These are phyloP conservation scores for Pichia sp. DNA, from an alignment of 1,139 yeast genomes.

Conservation along the genomic window DNA sequence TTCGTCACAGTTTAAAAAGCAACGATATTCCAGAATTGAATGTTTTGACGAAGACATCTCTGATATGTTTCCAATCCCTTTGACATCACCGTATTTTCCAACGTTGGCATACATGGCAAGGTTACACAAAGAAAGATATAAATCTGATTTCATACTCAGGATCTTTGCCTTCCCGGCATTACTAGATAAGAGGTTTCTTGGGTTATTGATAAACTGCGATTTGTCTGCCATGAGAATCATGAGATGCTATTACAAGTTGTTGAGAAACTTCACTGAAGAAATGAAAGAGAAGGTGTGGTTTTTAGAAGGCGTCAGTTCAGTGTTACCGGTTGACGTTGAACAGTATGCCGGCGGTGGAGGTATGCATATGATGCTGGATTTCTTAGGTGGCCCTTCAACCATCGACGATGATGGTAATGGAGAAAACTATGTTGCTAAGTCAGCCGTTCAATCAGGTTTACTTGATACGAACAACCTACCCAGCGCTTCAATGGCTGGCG, in stretches of 20 bases:
- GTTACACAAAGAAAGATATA: conserved; percentile 71
- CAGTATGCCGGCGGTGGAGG: conserved; percentile 84
- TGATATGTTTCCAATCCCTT: conserved; percentile 79
- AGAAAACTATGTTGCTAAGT: conserved; percentile 35
- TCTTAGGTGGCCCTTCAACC: conserved; percentile 65
- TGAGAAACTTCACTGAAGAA: conserved; percentile 74
- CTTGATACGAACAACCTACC: conserved; percentile 50
- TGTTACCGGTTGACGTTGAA: conserved; percentile 76
- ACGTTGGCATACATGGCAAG: conserved; percentile 83
- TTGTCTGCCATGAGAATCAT: conserved; percentile 81
- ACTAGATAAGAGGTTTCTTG: conserved; percentile 68
- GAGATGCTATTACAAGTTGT: conserved; percentile 76
- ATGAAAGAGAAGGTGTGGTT: conserved; percentile 92
- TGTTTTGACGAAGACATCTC: conserved; percentile 84
- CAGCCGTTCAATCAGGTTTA: conserved; percentile 31
- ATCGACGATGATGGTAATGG: conserved; percentile 32
- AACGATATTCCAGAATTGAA: conserved; percentile 50
- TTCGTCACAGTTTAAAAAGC: conserved; percentile 16
- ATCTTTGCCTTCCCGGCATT: conserved; percentile 93
- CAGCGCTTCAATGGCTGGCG: conserved; percentile 33
- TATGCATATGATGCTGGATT: conserved; percentile 85
- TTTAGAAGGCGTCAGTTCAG: conserved; percentile 82
- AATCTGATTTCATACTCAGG: conserved; percentile 77
- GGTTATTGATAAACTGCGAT: conserved; percentile 76
- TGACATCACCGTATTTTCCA: conserved; percentile 75